These are phyloP conservation scores for Ceratocystis alfenasii DNA, from an alignment of 2,329 filamentous ascomycete genomes.

Conservation along the genomic window DNA sequence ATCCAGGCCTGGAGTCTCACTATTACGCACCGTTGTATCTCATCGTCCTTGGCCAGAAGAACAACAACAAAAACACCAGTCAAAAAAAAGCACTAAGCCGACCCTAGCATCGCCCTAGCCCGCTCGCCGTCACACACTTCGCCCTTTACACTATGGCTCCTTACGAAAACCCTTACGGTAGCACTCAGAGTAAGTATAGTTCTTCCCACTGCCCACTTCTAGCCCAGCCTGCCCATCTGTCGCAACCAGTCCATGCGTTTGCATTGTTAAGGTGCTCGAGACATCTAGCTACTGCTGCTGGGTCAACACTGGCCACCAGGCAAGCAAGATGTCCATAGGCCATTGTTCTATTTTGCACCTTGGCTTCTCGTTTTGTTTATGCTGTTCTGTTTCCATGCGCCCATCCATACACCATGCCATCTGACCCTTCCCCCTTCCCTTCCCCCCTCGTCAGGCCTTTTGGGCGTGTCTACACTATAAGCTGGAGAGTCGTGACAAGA, in stretches of 20 bases:
- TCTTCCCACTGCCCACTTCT: not conserved
- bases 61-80: no score
- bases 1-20: not conserved
- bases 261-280: conserved; percentile 2
- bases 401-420: no score
- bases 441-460: no score
- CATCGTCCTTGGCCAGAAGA: no score
- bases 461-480: no score
- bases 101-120: not conserved
- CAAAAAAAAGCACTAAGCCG: no score
- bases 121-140: not conserved
- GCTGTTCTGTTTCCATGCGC: not conserved
- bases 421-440: no score
- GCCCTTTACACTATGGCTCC: not conserved
- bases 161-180: conserved; percentile 4
- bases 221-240: not conserved
- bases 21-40: no score
- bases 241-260: not conserved
- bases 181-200: conserved; percentile 6
- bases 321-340: not conserved
- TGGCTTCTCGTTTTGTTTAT: not conserved
- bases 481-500: no score
- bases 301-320: not conserved
- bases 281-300: not conserved
- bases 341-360: not conserved